Evolutionary conservation across 106 monocot genomes (phyloP).

Genomic region (Cymbidium sinense): DNA sequence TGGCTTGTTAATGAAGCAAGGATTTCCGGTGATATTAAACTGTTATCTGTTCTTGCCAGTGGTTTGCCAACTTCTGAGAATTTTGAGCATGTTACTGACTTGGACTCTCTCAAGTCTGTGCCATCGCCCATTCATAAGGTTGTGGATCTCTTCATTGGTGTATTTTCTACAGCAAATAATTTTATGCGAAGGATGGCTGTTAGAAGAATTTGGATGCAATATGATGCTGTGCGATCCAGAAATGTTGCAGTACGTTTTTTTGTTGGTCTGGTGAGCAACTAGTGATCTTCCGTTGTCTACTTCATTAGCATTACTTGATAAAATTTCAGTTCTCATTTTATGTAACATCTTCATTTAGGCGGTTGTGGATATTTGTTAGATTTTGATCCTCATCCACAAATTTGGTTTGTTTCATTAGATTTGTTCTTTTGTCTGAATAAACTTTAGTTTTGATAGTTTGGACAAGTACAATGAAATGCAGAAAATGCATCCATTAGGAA

Average conservation of each 20-base stretch:
- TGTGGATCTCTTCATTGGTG: slow-evolving; percentile 69
- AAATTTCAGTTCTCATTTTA: not conserved
- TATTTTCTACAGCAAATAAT: slow-evolving; percentile 93
- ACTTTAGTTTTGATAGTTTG: not conserved
- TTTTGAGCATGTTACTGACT: slow-evolving; percentile 52
- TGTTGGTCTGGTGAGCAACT: slow-evolving; percentile 76
- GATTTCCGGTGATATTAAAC: slow-evolving; percentile 75
- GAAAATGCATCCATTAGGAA: not conserved
- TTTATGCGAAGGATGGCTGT: slow-evolving; percentile 93
- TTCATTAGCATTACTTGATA: not conserved
- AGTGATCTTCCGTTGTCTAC: not conserved
- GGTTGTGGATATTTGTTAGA: not conserved
- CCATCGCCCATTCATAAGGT: slow-evolving; percentile 43
- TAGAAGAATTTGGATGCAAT: slow-evolving; percentile 96
- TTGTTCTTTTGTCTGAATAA: not conserved
- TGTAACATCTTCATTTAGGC: not conserved
- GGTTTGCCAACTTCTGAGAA: slow-evolving; percentile 92
- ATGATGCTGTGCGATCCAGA: slow-evolving; percentile 63
- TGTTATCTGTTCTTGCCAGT: slow-evolving; percentile 72
- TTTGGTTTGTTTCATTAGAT: not conserved
- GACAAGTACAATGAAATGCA: not conserved
- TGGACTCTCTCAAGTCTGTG: slow-evolving; percentile 53
- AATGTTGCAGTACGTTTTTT: slow-evolving; percentile 75
- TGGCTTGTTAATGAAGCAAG: slow-evolving; percentile 85
- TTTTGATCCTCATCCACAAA: not conserved